Percentiles rank a stretch among this genome's conserved stretches.
Conservation (phyloP, 2,329 filamentous ascomycete species). For the Daldinia sp. region DNA sequence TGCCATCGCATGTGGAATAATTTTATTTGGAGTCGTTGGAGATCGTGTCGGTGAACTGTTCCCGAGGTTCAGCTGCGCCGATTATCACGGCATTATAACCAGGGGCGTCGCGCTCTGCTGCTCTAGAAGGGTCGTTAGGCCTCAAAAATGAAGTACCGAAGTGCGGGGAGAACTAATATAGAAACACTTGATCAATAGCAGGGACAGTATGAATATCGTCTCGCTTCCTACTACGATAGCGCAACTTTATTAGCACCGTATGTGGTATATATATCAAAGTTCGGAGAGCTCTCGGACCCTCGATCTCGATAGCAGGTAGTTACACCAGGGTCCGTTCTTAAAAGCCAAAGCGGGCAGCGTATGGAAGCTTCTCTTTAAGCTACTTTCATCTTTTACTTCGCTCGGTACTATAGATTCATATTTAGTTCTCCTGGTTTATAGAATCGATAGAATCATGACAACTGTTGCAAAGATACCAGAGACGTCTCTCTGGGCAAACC, state of each 20-base stretch:
- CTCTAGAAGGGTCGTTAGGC: slow-evolving; percentile 13
- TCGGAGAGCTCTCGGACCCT: slow-evolving; percentile 21
- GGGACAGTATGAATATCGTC: slow-evolving; percentile 26
- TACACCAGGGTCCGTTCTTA: not conserved
- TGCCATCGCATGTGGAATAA: not conserved
- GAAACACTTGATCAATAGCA: slow-evolving; percentile 20
- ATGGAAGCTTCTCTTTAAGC: not conserved
- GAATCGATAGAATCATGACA: slow-evolving; percentile 32
- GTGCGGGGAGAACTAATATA: slow-evolving; percentile 39
- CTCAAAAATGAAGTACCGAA: slow-evolving; percentile 40
- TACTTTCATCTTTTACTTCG: not conserved
- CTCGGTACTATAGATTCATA: not conserved
- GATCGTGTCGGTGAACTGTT: not conserved
- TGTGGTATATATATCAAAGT: slow-evolving; percentile 19
- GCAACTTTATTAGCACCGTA: slow-evolving; percentile 14
- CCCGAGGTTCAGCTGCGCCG: not conserved
- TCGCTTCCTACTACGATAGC: slow-evolving; percentile 17
- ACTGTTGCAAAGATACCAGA: slow-evolving; percentile 40
- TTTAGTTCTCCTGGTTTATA: not conserved
- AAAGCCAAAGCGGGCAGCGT: not conserved
- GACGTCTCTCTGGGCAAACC: slow-evolving; percentile 50
- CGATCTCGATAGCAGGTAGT: not conserved
- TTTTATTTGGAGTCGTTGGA: not conserved
- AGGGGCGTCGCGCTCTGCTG: not conserved
- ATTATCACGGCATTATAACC: not conserved